Conservation (phyloP, 2,329 filamentous ascomycete species). For the Aspergillus carbonarius region DNA sequence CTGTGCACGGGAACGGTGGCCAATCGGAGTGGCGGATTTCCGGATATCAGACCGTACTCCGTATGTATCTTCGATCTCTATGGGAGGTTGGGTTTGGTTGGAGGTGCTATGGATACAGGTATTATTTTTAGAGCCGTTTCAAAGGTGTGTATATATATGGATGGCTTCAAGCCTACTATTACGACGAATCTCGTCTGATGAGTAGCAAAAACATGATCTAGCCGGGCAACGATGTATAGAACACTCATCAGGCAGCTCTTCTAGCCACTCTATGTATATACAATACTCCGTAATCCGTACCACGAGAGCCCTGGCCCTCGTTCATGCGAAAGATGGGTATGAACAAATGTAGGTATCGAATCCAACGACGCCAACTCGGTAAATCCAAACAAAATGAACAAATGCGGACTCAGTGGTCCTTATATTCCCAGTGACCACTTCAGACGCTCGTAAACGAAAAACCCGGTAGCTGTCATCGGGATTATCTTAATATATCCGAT, state of each 20-base stretch:
- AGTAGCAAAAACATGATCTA: too few relatives aligned
- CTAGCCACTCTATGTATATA: conserved; percentile 13
- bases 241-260: neutral
- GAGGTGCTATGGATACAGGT: too few relatives aligned
- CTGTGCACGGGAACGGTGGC: conserved; percentile 10
- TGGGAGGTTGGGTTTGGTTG: too few relatives aligned
- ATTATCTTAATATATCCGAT: conserved; percentile 96
- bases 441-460: conserved; percentile 66
- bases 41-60: neutral
- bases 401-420: conserved; percentile 11
- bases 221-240: too few relatives aligned
- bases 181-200: too few relatives aligned
- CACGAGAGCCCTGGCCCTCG: conserved; percentile 5
- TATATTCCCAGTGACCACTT: conserved; percentile 67
- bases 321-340: conserved; percentile 22
- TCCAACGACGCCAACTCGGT: conserved; percentile 8
- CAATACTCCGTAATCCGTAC: conserved; percentile 5
- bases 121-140: too few relatives aligned
- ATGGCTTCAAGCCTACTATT: too few relatives aligned
- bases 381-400: neutral
- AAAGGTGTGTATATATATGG: too few relatives aligned
- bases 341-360: conserved; percentile 17
- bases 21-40: conserved; percentile 6
- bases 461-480: conserved; percentile 76
- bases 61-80: too few relatives aligned